Evolutionary conservation across 2,329 filamentous ascomycete genomes (phyloP).

Genomic region (Exophiala alcalophila): DNA sequence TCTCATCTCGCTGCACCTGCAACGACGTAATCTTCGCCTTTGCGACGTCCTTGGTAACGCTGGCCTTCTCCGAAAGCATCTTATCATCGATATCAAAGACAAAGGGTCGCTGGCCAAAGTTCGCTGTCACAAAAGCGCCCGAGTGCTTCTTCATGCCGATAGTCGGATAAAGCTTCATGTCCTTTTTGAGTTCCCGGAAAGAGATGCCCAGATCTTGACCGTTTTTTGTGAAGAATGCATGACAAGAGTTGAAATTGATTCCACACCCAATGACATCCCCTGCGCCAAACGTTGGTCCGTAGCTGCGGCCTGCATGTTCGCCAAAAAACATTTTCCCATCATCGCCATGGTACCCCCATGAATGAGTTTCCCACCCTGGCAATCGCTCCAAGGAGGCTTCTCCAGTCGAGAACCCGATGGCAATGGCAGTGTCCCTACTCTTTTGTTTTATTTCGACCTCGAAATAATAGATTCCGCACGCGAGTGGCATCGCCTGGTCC

Average conservation of each 20-base stretch:
- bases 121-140: conserved; percentile 57
- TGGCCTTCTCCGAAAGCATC: conserved; percentile 61
- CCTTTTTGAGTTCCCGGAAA: conserved; percentile 43
- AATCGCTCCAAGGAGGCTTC: conserved; percentile 60
- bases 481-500: conserved; percentile 79
- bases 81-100: conserved; percentile 86
- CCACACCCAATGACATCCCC: conserved; percentile 63
- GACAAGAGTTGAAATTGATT: conserved; percentile 60
- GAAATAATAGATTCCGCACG: conserved; percentile 93
- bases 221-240: conserved; percentile 65
- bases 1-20: conserved; percentile 60
- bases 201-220: conserved; percentile 56
- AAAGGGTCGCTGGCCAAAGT: conserved; percentile 71
- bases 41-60: conserved; percentile 61
- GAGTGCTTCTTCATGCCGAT: conserved; percentile 64
- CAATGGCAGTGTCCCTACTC: conserved; percentile 59
- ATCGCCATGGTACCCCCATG: conserved; percentile 66
- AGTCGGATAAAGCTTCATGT: conserved; percentile 51
- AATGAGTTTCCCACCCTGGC: conserved; percentile 64
- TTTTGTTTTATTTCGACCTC: conserved; percentile 68
- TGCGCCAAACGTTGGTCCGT: conserved; percentile 59
- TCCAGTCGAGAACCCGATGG: conserved; percentile 59
- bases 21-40: conserved; percentile 57
- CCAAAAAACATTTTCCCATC: conserved; percentile 63
- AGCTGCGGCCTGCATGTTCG: conserved; percentile 54